Percentiles rank a stretch among this genome's conserved stretches.
These are phyloP conservation scores for Ustilago hordei DNA, from an alignment of 1,284 basidiomycete species.

Conservation along the genomic window DNA sequence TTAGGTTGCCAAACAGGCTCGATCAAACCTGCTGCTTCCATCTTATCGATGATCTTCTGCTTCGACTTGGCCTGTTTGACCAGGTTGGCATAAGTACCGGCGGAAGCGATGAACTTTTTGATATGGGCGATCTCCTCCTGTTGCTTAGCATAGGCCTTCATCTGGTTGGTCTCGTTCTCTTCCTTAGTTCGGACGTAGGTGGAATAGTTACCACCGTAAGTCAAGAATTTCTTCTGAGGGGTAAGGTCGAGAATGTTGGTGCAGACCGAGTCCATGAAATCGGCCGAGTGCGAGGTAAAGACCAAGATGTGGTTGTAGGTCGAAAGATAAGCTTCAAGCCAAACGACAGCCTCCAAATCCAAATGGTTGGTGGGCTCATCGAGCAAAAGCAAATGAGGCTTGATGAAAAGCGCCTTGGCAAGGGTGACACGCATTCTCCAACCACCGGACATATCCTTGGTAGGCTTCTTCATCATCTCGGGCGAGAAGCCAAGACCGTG, in stretches of 20 bases:
- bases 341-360: constrained; percentile 96
- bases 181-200: constrained; percentile 94
- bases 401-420: constrained; percentile 93
- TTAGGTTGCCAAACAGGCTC: constrained; percentile 84
- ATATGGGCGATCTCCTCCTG: constrained; percentile 98
- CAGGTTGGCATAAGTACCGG: constrained; percentile 98
- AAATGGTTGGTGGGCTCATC: constrained; percentile 82
- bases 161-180: constrained; percentile 98
- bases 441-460: constrained; percentile 98
- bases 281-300: constrained; percentile 90
- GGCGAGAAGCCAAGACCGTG: constrained; percentile 94
- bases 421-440: constrained; percentile 99
- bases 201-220: constrained; percentile 96
- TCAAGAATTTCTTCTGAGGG: constrained; percentile 80
- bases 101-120: constrained; percentile 95
- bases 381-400: constrained; percentile 91
- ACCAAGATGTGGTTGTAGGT: constrained; percentile 99
- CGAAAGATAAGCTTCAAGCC: constrained; percentile 96
- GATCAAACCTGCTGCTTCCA: constrained; percentile 98
- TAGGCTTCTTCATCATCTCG: constrained; percentile 94
- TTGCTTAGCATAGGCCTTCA: constrained; percentile 98
- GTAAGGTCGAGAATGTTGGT: constrained; percentile 99
- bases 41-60: constrained; percentile 98
- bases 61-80: constrained; percentile 99
- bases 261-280: constrained; percentile 89